These are phyloP conservation scores for Fusarium longipes DNA, from an alignment of 2,329 filamentous ascomycete species.

Conservation along the genomic window DNA sequence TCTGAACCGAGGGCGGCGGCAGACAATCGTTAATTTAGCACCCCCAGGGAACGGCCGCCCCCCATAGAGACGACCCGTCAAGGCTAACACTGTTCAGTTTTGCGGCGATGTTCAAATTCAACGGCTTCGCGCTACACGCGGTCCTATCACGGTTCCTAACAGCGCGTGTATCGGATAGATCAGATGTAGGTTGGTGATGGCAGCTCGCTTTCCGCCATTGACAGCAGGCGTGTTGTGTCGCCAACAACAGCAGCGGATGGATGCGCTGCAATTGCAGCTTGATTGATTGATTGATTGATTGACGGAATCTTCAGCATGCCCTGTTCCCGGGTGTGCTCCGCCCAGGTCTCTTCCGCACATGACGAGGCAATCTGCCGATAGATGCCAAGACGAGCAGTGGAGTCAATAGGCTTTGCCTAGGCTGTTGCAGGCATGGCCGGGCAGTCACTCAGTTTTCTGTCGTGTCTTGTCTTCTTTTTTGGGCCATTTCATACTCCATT, in stretches of 20 bases:
- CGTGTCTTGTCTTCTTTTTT: conserved; percentile 28
- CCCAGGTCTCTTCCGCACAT: conserved; percentile 13
- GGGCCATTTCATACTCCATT: conserved; percentile 18
- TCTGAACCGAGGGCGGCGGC: conserved; percentile 16
- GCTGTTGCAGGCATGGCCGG: conserved; percentile 27
- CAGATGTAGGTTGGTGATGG: conserved; percentile 6
- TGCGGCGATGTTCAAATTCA: conserved; percentile 17
- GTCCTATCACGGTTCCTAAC: conserved; percentile 23
- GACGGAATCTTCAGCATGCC: conserved; percentile 22
- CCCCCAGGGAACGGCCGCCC: background rate
- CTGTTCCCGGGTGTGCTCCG: conserved; percentile 16
- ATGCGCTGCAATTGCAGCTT: background rate
- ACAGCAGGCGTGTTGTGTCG: background rate
- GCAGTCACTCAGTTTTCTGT: conserved; percentile 14
- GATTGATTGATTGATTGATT: conserved; percentile 1
- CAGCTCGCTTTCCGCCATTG: background rate
- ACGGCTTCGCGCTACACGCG: conserved; percentile 35
- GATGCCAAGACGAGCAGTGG: conserved; percentile 31
- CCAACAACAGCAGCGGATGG: background rate
- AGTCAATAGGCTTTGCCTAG: conserved; percentile 25
- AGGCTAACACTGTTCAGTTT: conserved; percentile 16
- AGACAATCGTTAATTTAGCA: conserved; percentile 26
- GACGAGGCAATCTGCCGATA: conserved; percentile 33
- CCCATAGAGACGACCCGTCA: conserved; percentile 6
- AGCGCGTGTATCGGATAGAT: conserved; percentile 18